Evolutionary conservation across 352 stramenopile genomes (phyloP), one percentile per base, ranked within the genome.

Genomic region (Globisporangium camurandrum): DNA sequence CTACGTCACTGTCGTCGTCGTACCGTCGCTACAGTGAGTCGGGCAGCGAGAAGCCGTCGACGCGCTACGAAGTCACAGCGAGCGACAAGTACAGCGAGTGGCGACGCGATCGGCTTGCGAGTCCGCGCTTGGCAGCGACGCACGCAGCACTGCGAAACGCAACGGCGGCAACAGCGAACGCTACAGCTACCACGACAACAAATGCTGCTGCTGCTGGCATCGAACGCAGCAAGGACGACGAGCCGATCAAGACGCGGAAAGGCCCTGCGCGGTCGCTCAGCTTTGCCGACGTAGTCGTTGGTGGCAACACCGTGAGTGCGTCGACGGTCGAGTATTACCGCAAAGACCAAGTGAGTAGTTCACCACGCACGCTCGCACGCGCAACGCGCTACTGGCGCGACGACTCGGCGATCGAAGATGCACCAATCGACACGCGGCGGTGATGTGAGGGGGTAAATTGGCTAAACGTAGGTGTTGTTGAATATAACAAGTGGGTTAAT

Each of bases 241-340:
- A 67, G 37, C 28, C 46, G 19, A 45, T 49, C 40, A 51, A 68
- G 44, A 69, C 54, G 19, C 69, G 80, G 22, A 92, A 92, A 58
- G 69, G 63, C 17, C 77, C 75, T 12, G 73, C 80, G 22, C 75
- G 83, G 16, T 93, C 81, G 3, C 70, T 93, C 54, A 93, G 82
- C 61, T 93, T 93, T 66, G 83, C 83, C 0, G 83, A 93, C 43
- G 83, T 93, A 12, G 83, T 93, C 0, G 67, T 86, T 14, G 78
- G 79, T 19, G 76, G 79, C n/a, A 66, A 50, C 17, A 49, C 54
- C 1, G 55, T 53, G 44, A 59, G 52, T 42, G 38, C 56, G 42
- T 49, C 54, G 51, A 46, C 31, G 22, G 51, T 56, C 23, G 28
- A 54, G 37, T 45, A 64, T 47, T 57, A 63, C 11, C 56, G 55